Percentiles rank a stretch among this genome's conserved stretches.
phyloP scores from a whole-genome alignment of 2,329 filamentous ascomycete species.

The Phoma herbarum region DNA sequence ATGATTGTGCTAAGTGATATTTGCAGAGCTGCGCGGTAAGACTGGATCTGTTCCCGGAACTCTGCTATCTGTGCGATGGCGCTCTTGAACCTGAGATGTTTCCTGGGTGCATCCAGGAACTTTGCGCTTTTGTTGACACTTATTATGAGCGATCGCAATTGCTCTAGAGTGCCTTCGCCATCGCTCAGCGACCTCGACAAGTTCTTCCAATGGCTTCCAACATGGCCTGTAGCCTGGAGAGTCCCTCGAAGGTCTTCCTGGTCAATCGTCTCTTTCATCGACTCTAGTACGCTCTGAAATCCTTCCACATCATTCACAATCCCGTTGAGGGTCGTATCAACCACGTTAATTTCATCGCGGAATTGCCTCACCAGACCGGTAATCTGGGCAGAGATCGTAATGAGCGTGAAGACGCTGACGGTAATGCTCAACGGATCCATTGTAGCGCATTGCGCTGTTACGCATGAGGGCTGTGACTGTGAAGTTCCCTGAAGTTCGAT shows the following conservation, averaged over 20 bases:
- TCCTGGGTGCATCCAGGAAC: slow-evolving; percentile 31
- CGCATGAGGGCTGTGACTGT: slow-evolving; percentile 1
- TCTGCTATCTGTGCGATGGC: slow-evolving; percentile 28
- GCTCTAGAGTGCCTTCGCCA: slow-evolving; percentile 27
- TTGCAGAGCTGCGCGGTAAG: slow-evolving; percentile 34
- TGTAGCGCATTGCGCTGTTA: slow-evolving; percentile 14
- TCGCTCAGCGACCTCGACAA: slow-evolving; percentile 34
- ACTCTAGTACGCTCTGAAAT: slow-evolving; percentile 31
- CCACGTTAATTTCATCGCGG: slow-evolving; percentile 30
- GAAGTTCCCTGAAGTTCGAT: not conserved
- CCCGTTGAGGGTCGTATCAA: slow-evolving; percentile 33
- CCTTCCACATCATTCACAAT: slow-evolving; percentile 33
- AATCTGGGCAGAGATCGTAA: slow-evolving; percentile 31
- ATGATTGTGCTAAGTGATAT: slow-evolving; percentile 36
- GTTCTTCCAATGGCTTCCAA: slow-evolving; percentile 36
- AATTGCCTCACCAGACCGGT: slow-evolving; percentile 30
- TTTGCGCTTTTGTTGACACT: slow-evolving; percentile 29
- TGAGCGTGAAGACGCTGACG: slow-evolving; percentile 27
- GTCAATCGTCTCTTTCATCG: slow-evolving; percentile 37
- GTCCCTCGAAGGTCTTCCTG: slow-evolving; percentile 29
- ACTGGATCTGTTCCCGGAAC: slow-evolving; percentile 34
- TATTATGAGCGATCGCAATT: slow-evolving; percentile 26
- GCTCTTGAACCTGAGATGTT: slow-evolving; percentile 30
- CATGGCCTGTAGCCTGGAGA: slow-evolving; percentile 31
- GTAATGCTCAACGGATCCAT: slow-evolving; percentile 34